Conservation (phyloP, 106 monocot species). For the Apostasia shenzhenica region DNA sequence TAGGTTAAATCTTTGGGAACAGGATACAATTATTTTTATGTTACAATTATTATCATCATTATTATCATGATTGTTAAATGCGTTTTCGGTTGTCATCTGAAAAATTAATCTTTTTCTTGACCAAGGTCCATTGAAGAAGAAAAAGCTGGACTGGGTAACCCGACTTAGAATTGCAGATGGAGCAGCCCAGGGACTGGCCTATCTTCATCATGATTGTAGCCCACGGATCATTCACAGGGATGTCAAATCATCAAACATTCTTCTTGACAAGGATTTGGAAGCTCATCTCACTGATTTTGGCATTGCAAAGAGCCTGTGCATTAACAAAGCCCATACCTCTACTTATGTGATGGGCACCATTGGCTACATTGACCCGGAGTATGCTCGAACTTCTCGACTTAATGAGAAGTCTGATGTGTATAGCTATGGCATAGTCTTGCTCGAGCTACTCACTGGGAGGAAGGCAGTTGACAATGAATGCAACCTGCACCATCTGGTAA, state of each 20-base stretch:
- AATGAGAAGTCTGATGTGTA: constrained; percentile 98
- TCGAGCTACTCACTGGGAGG: constrained; percentile 81
- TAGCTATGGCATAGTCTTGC: constrained; percentile 84
- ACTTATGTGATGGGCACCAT: constrained; percentile 96
- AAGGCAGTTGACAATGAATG: constrained; percentile 85
- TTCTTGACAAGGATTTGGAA: constrained; percentile 81
- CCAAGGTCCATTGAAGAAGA: constrained; percentile 69
- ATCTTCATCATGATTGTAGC: constrained; percentile 92
- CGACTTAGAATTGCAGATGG: constrained; percentile 76
- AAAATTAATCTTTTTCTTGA: not conserved
- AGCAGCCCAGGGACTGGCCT: constrained; percentile 82
- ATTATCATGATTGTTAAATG: too few species aligned
- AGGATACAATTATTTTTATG: too few species aligned
- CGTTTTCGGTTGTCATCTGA: too few species aligned
- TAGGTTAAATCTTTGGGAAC: too few species aligned
- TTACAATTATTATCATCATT: too few species aligned
- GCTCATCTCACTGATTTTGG: constrained; percentile 95
- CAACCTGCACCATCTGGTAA: constrained; percentile 90
- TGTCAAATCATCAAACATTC: constrained; percentile 93
- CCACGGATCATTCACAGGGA: constrained; percentile 93
- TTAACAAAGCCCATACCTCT: constrained; percentile 84
- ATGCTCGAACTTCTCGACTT: constrained; percentile 83
- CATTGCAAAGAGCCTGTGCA: constrained; percentile 79
- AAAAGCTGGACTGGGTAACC: constrained; percentile 72
- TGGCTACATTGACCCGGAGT: constrained; percentile 96